A percentile compares a stretch with the other conserved stretches of the same genome.
Evolutionary conservation across 1,284 basidiomycete genomes (phyloP).

Genomic region (Puccinia coronata): DNA sequence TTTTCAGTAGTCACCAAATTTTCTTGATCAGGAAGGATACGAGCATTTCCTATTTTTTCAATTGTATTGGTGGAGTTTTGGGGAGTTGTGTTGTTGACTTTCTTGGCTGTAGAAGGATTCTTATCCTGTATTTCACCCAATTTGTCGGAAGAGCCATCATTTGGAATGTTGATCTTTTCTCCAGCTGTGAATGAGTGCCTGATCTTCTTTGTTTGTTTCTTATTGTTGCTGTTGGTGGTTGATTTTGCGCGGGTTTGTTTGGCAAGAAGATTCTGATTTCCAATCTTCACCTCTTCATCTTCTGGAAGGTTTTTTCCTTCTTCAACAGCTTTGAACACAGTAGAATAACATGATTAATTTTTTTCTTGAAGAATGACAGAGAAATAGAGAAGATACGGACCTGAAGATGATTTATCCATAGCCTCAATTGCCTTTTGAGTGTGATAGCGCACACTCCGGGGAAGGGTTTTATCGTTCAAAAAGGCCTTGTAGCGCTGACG

Average conservation of each 20-base stretch:
- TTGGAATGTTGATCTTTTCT: too few relatives aligned
- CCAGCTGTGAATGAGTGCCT: not conserved
- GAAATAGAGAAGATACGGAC: not conserved
- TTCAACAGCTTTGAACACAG: not conserved
- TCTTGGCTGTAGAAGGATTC: too few relatives aligned
- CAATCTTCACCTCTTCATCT: slow-evolving; percentile 1
- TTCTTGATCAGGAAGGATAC: too few relatives aligned
- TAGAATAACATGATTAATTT: not conserved
- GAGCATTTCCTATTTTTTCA: too few relatives aligned
- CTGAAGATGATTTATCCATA: not conserved
- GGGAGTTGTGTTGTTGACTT: too few relatives aligned
- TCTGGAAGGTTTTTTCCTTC: not conserved
- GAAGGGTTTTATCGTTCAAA: not conserved
- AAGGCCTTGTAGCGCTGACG: not conserved
- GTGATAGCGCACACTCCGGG: not conserved
- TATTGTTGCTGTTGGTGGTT: not conserved
- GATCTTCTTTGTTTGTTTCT: not conserved
- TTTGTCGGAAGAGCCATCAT: too few relatives aligned
- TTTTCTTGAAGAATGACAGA: not conserved
- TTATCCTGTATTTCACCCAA: too few relatives aligned
- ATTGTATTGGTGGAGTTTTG: too few relatives aligned
- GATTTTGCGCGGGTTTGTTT: not conserved
- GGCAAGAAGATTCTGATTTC: not conserved
- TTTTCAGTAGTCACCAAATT: too few relatives aligned
- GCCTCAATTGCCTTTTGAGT: slow-evolving; percentile 1